phyloP scores from a whole-genome alignment of 306 rosid species.

The Gillenia trifoliata region DNA sequence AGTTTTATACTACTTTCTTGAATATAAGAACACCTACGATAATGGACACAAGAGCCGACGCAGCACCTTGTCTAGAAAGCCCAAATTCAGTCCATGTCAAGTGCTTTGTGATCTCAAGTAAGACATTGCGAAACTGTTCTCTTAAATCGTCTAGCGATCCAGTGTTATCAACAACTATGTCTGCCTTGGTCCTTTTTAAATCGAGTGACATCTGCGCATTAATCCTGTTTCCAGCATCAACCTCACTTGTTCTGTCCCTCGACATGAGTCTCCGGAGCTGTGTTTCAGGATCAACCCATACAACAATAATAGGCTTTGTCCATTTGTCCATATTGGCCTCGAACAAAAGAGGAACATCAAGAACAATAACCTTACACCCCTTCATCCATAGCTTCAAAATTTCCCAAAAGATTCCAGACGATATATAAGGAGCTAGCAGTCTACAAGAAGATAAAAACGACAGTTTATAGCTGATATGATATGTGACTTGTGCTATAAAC shows the following conservation, averaged over 20 bases:
- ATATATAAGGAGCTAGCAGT: slow-evolving; percentile 71
- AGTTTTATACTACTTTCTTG: slow-evolving; percentile 23
- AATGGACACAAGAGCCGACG: slow-evolving; percentile 34
- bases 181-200: slow-evolving; percentile 55
- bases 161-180: slow-evolving; percentile 66
- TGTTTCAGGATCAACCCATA: slow-evolving; percentile 83
- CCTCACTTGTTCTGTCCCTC: slow-evolving; percentile 53
- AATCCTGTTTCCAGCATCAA: slow-evolving; percentile 57
- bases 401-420: slow-evolving; percentile 75
- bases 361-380: slow-evolving; percentile 73
- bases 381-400: slow-evolving; percentile 69
- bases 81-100: slow-evolving; percentile 69
- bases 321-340: slow-evolving; percentile 79
- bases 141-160: slow-evolving; percentile 67
- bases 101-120: slow-evolving; percentile 54
- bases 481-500: neutral
- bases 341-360: slow-evolving; percentile 75
- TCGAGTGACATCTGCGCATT: slow-evolving; percentile 80
- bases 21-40: slow-evolving; percentile 42
- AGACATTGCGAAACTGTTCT: slow-evolving; percentile 48
- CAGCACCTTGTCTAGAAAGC: slow-evolving; percentile 68
- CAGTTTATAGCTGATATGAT: slow-evolving; percentile 12
- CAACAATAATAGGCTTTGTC: slow-evolving; percentile 80
- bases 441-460: slow-evolving; percentile 36
- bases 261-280: slow-evolving; percentile 62